phyloP scores from a whole-genome alignment of 768 basidiomycete species.

The Lentinus brumalis region DNA sequence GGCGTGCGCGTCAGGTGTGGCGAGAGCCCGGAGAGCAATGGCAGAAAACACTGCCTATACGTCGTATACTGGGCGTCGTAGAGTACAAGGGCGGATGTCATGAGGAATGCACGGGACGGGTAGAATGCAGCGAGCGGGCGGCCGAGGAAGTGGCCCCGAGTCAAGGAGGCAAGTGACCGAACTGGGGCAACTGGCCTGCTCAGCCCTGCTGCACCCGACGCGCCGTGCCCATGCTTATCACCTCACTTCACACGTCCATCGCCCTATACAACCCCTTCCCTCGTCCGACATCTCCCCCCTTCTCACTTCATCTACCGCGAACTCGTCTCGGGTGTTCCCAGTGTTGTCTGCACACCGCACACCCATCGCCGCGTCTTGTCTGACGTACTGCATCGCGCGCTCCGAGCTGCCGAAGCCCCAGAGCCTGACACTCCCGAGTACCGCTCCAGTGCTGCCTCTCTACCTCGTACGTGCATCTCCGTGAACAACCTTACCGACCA shows the following conservation, averaged over 20 bases:
- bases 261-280: slow-evolving; percentile 15
- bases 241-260: slow-evolving; percentile 21
- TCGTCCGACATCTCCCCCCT: slow-evolving; percentile 6
- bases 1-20: too few relatives aligned
- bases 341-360: not conserved
- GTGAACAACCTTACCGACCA: not conserved
- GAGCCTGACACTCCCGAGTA: not conserved
- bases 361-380: not conserved
- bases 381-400: not conserved
- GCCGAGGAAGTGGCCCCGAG: not conserved
- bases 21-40: too few relatives aligned
- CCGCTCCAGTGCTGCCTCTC: not conserved
- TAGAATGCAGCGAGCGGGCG: too few relatives aligned
- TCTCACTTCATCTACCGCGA: slow-evolving; percentile 13
- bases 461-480: not conserved
- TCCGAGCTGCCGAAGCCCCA: not conserved
- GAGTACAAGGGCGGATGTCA: too few relatives aligned
- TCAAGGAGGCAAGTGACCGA: not conserved
- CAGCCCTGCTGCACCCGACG: slow-evolving; percentile 10
- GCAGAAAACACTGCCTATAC: too few relatives aligned
- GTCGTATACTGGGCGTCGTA: too few relatives aligned
- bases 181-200: not conserved
- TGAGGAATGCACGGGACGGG: too few relatives aligned
- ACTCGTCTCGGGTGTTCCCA: not conserved
- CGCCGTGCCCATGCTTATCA: slow-evolving; percentile 16